Base-by-base conservation (phyloP, 2,329 filamentous ascomycete genomes). In the Penicillium thymicola region DNA sequence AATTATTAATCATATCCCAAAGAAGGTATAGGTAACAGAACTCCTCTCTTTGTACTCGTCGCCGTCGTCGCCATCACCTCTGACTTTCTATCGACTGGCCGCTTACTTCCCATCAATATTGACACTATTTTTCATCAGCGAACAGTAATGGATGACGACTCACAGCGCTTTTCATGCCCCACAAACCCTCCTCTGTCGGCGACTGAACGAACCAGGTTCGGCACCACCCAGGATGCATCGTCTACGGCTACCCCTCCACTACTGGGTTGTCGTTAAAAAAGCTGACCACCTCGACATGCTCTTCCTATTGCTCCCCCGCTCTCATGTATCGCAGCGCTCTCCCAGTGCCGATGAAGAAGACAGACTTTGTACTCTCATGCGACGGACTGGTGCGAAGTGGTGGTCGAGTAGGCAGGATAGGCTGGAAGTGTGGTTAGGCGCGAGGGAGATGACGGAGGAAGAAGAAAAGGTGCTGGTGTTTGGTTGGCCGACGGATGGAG, bases 181-280 rank as follows among this genome's bases (percentile, higher is more conserved):
- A 21, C 21, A 21, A 3, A 21, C 21, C 28, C 28, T 30, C 10
- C 36, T 55, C 23, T 18, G 43, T 55, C 58, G 10, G 59, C 36
- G 21, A 61, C 56, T 42, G 44, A 63, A 54, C 55, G 48, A 37
- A 59, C 56, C 13, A 13, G 5, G 0, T 63, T 63, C 37, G 14
- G 34, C 51, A 28, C n/a, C 28, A 9, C n/a, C n/a, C 10, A 56
- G n/a, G 56, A 54, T 10, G 60, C 37, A 3, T 47, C 30, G 42
- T 61, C 50, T 63, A 59, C 51, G 59, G 60, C 44, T 63, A 63
- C 42, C 60, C 56, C 23, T 61, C 56, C 0, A 59, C 60, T 42
- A 59, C 9, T 51, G 60, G 14, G 44, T 59, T 52, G 54, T 61
- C 6, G 32, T 45, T 13, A 61, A 61, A 54, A n/a, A 54, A 1